phyloP scores from a whole-genome alignment of 2,329 filamentous ascomycete species.

The Pestalotiopsis sp. region DNA sequence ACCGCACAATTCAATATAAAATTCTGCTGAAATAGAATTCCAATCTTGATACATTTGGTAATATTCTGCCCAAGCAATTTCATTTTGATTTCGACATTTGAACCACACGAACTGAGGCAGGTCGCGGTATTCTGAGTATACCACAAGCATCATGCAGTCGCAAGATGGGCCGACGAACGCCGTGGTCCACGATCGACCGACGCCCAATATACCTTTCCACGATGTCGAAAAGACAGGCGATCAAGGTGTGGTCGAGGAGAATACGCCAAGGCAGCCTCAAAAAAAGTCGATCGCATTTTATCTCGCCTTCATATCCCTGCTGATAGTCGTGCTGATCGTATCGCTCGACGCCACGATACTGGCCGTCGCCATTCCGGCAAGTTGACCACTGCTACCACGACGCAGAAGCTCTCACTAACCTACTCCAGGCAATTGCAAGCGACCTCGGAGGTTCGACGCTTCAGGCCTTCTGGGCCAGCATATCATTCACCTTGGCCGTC shows the following conservation, averaged over 20 bases:
- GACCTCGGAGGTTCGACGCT: slow-evolving; percentile 26
- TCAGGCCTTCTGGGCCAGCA: slow-evolving; percentile 35
- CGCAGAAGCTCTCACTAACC: not conserved
- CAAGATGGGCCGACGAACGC: not conserved
- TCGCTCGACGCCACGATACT: not conserved
- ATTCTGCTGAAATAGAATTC: too few species aligned
- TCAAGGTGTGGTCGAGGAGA: not conserved
- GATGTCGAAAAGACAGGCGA: not conserved
- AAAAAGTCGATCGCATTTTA: not conserved
- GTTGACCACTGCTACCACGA: not conserved
- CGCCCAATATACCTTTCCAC: not conserved
- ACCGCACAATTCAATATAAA: too few species aligned
- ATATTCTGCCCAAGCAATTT: too few species aligned
- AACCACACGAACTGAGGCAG: not conserved
- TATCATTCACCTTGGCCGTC: slow-evolving; percentile 30
- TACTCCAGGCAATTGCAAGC: slow-evolving; percentile 20
- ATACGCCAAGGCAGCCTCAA: not conserved
- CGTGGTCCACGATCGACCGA: not conserved
- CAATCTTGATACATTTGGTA: too few species aligned
- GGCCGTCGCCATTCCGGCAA: slow-evolving; percentile 1
- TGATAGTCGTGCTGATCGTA: not conserved
- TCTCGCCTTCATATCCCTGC: not conserved
- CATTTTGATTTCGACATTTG: too few species aligned
- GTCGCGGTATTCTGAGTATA: not conserved
- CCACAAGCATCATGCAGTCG: not conserved